Evolutionary conservation across 805 yeast species (phyloP).

Genomic region (Pichia pseudocactophila): DNA sequence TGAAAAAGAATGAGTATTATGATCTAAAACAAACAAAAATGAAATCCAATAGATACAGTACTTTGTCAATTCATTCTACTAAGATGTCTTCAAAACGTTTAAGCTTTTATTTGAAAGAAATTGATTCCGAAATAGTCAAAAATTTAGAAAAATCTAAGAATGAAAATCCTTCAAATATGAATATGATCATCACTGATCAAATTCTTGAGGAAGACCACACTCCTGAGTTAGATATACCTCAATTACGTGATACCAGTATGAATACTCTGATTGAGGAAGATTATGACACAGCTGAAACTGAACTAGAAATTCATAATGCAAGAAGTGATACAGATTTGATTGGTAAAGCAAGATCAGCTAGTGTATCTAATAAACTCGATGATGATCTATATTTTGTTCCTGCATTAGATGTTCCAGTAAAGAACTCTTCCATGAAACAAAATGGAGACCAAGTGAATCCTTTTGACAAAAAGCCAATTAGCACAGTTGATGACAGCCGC

Average conservation of each 20-base stretch:
- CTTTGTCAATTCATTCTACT: constrained; percentile 64
- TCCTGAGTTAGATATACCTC: constrained; percentile 1
- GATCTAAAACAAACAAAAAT: constrained; percentile 18
- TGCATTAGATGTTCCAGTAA: constrained; percentile 17
- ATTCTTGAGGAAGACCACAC: constrained; percentile 3
- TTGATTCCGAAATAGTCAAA: constrained; percentile 15
- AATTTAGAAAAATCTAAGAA: not conserved
- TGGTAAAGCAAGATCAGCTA: constrained; percentile 6
- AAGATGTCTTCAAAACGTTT: constrained; percentile 55
- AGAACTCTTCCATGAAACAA: not conserved
- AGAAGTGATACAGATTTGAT: not conserved
- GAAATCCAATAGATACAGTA: constrained; percentile 55
- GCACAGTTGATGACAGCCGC: no score
- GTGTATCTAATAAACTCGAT: constrained; percentile 11
- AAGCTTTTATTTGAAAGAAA: constrained; percentile 32
- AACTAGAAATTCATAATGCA: constrained; percentile 4
- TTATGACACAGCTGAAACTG: constrained; percentile 19
- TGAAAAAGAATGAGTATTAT: constrained; percentile 27
- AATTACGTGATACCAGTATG: constrained; percentile 4
- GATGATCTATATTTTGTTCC: constrained; percentile 28
- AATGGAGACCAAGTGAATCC: not conserved
- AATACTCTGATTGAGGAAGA: constrained; percentile 9
- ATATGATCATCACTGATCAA: constrained; percentile 19
- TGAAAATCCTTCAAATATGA: constrained; percentile 20
- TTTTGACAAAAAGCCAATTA: not conserved